Percentiles rank a stretch among this genome's conserved stretches.
Conservation (phyloP, 768 basidiomycete genomes). For the Amanita polypyramis region DNA sequence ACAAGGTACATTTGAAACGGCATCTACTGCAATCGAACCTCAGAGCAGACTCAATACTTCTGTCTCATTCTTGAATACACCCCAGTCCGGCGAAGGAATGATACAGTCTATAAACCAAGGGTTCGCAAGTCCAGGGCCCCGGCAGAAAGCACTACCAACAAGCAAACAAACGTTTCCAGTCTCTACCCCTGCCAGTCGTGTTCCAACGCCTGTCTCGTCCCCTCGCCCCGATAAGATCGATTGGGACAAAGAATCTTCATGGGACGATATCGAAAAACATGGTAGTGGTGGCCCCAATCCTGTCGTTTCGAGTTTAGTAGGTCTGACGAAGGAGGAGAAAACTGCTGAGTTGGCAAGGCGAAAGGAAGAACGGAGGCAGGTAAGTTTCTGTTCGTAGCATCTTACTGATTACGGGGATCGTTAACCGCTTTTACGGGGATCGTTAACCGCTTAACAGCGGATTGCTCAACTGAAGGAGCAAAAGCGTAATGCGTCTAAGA, state of each 20-base stretch:
- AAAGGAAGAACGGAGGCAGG: conserved; percentile 88
- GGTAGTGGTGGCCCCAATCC: conserved; percentile 1
- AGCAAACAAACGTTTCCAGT: not conserved
- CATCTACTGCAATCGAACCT: conserved; percentile 18
- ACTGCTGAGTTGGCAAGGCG: conserved; percentile 86
- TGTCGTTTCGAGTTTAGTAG: conserved; percentile 24
- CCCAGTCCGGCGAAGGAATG: not conserved
- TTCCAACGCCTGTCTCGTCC: conserved; percentile 15
- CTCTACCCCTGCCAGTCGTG: conserved; percentile 11
- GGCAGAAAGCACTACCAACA: not conserved
- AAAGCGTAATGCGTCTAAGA: conserved; percentile 44
- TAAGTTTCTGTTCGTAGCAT: conserved; percentile 21
- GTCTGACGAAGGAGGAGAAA: conserved; percentile 82
- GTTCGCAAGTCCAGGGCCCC: not conserved
- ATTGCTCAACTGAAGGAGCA: conserved; percentile 76
- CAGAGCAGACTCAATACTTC: conserved; percentile 4
- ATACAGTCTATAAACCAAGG: not conserved
- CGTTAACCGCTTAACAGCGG: conserved; percentile 29
- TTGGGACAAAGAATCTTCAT: conserved; percentile 17
- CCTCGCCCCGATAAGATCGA: conserved; percentile 13
- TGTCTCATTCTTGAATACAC: not conserved
- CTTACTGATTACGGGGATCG: too few relatives aligned
- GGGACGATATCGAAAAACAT: conserved; percentile 13
- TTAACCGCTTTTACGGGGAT: not conserved
- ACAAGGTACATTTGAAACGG: conserved; percentile 69